A percentile compares a stretch with the other conserved stretches of the same genome.
phyloP scores from a whole-genome alignment of 116 monocot genomes.

The Papilionanthe hybrid region DNA sequence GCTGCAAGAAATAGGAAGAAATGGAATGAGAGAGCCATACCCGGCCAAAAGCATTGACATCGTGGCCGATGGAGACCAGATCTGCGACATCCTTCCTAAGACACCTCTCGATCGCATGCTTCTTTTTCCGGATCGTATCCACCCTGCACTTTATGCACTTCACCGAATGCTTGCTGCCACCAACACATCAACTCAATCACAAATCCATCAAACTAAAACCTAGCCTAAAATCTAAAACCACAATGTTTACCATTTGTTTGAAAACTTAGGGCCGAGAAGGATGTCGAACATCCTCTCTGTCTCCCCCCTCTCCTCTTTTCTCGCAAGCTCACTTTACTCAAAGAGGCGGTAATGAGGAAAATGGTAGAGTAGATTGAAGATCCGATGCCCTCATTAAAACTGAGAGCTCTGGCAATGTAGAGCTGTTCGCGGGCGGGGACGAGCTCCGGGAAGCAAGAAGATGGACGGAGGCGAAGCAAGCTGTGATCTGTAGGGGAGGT shows the following conservation, averaged over 20 bases:
- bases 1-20: neutral
- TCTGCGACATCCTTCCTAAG: conserved; percentile 51
- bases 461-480: neutral
- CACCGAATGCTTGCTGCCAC: conserved; percentile 39
- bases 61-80: conserved; percentile 32
- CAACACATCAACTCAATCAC: neutral
- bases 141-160: conserved; percentile 44
- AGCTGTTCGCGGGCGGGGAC: neutral
- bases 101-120: conserved; percentile 36
- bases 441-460: neutral
- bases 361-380: neutral
- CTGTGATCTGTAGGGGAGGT: neutral
- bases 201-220: neutral
- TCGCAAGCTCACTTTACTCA: neutral
- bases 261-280: conserved; percentile 40
- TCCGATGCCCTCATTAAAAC: neutral
- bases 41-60: conserved; percentile 41
- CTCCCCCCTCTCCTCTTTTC: neutral
- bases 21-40: conserved; percentile 13
- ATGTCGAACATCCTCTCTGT: conserved; percentile 27
- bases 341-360: neutral
- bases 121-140: conserved; percentile 37
- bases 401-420: neutral
- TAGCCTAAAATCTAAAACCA: neutral
- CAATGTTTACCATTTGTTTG: conserved; percentile 41